Evolutionary conservation across 176 grass and related monocot species (phyloP).

Genomic region (Sorghum bicolor): DNA sequence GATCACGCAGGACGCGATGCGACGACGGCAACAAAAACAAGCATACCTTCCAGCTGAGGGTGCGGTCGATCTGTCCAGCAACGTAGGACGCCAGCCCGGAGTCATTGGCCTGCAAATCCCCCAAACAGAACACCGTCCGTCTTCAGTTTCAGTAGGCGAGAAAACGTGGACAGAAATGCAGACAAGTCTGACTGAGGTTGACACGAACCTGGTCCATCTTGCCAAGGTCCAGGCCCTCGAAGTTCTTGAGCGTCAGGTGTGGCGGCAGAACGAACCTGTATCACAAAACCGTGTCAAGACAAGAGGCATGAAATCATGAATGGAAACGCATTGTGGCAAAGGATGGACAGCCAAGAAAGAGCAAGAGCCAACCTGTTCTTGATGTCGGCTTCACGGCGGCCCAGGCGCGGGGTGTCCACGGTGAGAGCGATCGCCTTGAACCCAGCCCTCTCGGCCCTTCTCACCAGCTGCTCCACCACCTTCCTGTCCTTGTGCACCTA

Average conservation of each 20-base stretch:
- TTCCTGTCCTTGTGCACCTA: slow-evolving; percentile 90
- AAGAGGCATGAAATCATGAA: too few species aligned
- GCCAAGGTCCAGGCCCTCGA: slow-evolving; percentile 83
- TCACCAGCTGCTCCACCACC: slow-evolving; percentile 89
- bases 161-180: background rate
- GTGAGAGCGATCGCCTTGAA: slow-evolving; percentile 98
- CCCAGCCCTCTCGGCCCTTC: slow-evolving; percentile 89
- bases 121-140: background rate
- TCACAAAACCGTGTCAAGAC: background rate
- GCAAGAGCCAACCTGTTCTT: slow-evolving; percentile 57
- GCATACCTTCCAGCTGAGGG: slow-evolving; percentile 82
- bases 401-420: slow-evolving; percentile 90
- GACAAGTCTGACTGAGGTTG: background rate
- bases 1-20: background rate
- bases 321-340: background rate
- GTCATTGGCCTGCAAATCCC: slow-evolving; percentile 54
- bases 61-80: slow-evolving; percentile 84
- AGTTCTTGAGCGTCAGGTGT: slow-evolving; percentile 88
- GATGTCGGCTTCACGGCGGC: slow-evolving; percentile 92
- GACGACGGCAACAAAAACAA: background rate
- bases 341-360: background rate
- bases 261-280: slow-evolving; percentile 89
- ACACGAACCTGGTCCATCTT: slow-evolving; percentile 77
- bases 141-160: background rate
- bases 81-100: slow-evolving; percentile 94